phyloP scores from a whole-genome alignment of 1,284 basidiomycete genomes.

The Chalciporus sp. region DNA sequence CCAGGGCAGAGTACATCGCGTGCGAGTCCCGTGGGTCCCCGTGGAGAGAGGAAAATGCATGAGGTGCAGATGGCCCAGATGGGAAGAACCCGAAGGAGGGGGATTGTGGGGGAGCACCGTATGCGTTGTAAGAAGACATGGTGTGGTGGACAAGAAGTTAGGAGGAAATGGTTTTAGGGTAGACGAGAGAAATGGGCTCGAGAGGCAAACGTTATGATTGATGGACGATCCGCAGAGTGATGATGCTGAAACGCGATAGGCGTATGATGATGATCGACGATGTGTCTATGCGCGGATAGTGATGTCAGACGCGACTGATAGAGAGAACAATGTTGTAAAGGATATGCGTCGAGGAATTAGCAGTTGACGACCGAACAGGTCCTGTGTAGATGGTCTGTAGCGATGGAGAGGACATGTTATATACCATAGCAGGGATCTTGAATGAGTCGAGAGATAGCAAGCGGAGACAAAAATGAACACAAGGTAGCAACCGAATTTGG shows the following conservation, averaged over 20 bases:
- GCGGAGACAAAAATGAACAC: slow-evolving; percentile 21
- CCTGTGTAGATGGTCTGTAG: slow-evolving; percentile 12
- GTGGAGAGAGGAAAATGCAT: slow-evolving; percentile 65
- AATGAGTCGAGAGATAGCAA: background rate
- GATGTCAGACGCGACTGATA: slow-evolving; percentile 2
- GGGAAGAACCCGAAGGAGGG: slow-evolving; percentile 67
- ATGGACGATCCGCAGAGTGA: background rate
- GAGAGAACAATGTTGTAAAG: slow-evolving; percentile 9
- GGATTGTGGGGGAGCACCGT: slow-evolving; percentile 42
- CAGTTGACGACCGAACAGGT: slow-evolving; percentile 17
- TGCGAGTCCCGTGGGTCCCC: slow-evolving; percentile 68
- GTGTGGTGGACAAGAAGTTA: slow-evolving; percentile 18
- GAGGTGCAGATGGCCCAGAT: slow-evolving; percentile 55
- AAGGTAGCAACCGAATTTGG: slow-evolving; percentile 28
- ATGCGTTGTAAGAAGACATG: slow-evolving; percentile 50
- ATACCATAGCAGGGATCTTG: slow-evolving; percentile 21
- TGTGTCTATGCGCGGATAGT: slow-evolving; percentile 3
- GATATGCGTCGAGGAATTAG: slow-evolving; percentile 10
- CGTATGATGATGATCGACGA: background rate
- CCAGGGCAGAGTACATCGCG: slow-evolving; percentile 63
- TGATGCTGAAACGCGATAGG: background rate
- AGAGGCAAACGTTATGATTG: slow-evolving; percentile 3
- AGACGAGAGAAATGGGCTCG: background rate
- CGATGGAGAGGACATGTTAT: slow-evolving; percentile 21
- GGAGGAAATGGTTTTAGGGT: background rate